Base-by-base conservation (phyloP, 2,329 filamentous ascomycete genomes). In the Aspergillus intermedius region DNA sequence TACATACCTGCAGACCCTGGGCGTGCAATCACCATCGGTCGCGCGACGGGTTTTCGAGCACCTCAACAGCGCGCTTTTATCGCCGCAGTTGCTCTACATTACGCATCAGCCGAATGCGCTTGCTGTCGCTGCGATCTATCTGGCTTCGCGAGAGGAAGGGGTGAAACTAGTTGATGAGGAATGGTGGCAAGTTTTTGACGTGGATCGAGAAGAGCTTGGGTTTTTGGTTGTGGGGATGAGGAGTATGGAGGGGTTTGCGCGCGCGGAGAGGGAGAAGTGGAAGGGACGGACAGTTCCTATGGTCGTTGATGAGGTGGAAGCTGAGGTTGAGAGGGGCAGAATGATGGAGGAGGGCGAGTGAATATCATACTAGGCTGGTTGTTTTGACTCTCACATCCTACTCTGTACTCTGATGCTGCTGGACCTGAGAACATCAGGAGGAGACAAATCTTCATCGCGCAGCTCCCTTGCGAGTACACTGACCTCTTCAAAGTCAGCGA, bases 151-250 rank as follows among this genome's bases (percentile, higher is more conserved):
- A 41, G 90, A 97, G 56, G 67, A 81, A 1, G 83, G 79, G 0
- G 81, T 87, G 10, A 90, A 88, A 66, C 77, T 96, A 70, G 89
- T 91, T 0, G 86, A 87, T 54, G 81, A 80, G 43, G 84, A 88
- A 54, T 98, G 93, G 93, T 98, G 93, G 93, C 91, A 96, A 68
- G 88, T 97, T 0, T 97, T 97, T 66, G 93, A 98, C 68, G 88
- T 93, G 6, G 91, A 96, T 60, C 78, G 93, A 45, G 93, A 98
- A 73, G 90, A 95, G 65, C 76, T 98, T 32, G 93, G 93, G 0
- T 97, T 97, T 59, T 70, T 97, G 49, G 90, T 95, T 3, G 88
- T 96, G 9, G 90, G 79, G 0, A 81, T 96, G 79, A 76, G 82
- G 53, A 96, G 91, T 60, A 73, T 94, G 47, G 83, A 86, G 53